A percentile compares a stretch with the other conserved stretches of the same genome.
phyloP scores from a whole-genome alignment of 2,329 filamentous ascomycete genomes.

The Dothideomycetes sp. region DNA sequence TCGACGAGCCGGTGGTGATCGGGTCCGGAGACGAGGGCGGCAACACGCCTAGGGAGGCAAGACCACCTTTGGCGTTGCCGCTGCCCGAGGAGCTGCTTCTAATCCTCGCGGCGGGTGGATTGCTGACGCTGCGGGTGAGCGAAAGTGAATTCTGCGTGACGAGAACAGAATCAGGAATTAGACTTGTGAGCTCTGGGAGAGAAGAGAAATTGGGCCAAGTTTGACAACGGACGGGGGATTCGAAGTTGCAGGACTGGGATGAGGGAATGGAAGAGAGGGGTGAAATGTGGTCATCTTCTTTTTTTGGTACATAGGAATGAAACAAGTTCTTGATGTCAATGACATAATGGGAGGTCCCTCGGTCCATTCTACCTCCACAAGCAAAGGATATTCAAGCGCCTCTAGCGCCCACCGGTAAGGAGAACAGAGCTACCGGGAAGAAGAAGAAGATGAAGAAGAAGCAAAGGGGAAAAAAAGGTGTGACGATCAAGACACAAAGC shows the following conservation, averaged over 20 bases:
- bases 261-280: not conserved
- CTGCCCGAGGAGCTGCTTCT: not conserved
- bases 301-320: not conserved
- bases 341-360: no score
- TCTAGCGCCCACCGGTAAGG: not conserved
- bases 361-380: not conserved
- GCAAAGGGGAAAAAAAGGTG: not conserved
- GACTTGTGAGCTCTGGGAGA: no score
- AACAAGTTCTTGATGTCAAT: not conserved
- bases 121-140: not conserved
- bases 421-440: not conserved
- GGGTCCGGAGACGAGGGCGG: no score
- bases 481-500: not conserved
- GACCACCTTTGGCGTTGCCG: no score
- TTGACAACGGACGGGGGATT: no score
- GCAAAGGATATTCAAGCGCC: not conserved
- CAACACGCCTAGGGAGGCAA: not conserved
- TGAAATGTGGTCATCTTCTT: not conserved
- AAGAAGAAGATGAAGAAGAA: not conserved
- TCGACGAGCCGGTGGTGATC: no score
- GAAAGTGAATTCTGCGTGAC: not conserved
- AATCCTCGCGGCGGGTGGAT: not conserved
- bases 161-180: no score
- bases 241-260: no score
- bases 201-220: no score